phyloP scores from a whole-genome alignment of 306 rosid species.

The Comarum palustre region DNA sequence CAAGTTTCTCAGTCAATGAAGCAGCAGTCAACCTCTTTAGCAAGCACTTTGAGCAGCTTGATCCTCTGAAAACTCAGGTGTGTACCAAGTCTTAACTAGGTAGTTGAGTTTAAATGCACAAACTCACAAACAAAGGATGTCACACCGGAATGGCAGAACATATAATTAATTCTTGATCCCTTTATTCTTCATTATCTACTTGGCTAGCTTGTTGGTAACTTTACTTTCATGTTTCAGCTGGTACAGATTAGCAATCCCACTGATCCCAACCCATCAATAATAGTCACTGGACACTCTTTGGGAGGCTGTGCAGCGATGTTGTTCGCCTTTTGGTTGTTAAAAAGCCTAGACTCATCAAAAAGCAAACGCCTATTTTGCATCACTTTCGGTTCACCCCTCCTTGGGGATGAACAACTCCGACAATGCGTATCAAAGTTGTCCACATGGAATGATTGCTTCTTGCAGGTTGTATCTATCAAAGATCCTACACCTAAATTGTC shows the following conservation, averaged over 20 bases:
- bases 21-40: slow-evolving; percentile 33
- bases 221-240: slow-evolving; percentile 24
- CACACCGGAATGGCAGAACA: too few relatives aligned
- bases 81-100: too few relatives aligned
- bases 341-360: slow-evolving; percentile 20
- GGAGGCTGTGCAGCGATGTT: slow-evolving; percentile 74
- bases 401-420: slow-evolving; percentile 44
- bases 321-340: slow-evolving; percentile 53
- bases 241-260: neutral
- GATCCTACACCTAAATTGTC: slow-evolving; percentile 43
- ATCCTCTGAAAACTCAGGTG: neutral
- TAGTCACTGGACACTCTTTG: slow-evolving; percentile 51
- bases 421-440: slow-evolving; percentile 37
- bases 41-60: neutral
- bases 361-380: slow-evolving; percentile 56
- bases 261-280: slow-evolving; percentile 38
- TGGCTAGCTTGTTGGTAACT: neutral
- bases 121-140: too few relatives aligned
- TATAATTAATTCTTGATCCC: too few relatives aligned
- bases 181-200: too few relatives aligned
- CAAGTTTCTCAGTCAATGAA: slow-evolving; percentile 31
- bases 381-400: slow-evolving; percentile 69
- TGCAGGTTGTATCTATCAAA: slow-evolving; percentile 43
- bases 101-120: too few relatives aligned
- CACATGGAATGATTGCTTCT: slow-evolving; percentile 60